These are phyloP conservation scores for Rhizopogon sp. DNA, from an alignment of 768 basidiomycete species.

Conservation along the genomic window DNA sequence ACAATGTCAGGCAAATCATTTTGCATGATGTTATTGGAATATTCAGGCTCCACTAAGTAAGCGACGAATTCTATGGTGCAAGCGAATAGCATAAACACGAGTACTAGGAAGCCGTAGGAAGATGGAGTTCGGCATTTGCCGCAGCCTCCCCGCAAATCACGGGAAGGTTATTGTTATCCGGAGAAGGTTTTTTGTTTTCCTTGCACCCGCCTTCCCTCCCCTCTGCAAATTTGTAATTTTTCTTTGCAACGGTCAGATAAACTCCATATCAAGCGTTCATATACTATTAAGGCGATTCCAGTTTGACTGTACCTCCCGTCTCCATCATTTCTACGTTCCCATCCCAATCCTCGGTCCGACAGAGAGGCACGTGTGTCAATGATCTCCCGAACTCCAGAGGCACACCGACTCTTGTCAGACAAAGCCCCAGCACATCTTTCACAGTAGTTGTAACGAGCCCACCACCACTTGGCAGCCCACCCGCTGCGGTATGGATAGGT, in stretches of 20 bases:
- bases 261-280: not conserved
- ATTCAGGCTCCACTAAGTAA: too few species aligned
- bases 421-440: slow-evolving; percentile 19
- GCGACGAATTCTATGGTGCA: too few species aligned
- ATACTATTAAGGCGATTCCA: not conserved
- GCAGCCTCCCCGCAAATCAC: too few species aligned
- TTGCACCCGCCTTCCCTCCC: too few species aligned
- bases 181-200: too few species aligned
- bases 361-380: not conserved
- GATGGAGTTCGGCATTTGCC: too few species aligned
- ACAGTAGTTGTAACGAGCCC: slow-evolving; percentile 3
- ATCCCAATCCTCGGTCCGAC: not conserved
- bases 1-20: too few species aligned
- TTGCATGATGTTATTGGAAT: too few species aligned
- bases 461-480: not conserved
- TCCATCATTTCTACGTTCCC: not conserved
- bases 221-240: too few species aligned
- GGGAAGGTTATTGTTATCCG: too few species aligned
- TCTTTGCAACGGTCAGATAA: not conserved
- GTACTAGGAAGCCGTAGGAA: too few species aligned
- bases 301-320: not conserved
- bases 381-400: slow-evolving; percentile 16
- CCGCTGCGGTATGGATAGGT: slow-evolving; percentile 2
- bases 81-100: too few species aligned
- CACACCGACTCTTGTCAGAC: slow-evolving; percentile 27